These are phyloP conservation scores for Hypoxylon lienhwacheense DNA, from an alignment of 495 filamentous ascomycete genomes.

Conservation along the genomic window DNA sequence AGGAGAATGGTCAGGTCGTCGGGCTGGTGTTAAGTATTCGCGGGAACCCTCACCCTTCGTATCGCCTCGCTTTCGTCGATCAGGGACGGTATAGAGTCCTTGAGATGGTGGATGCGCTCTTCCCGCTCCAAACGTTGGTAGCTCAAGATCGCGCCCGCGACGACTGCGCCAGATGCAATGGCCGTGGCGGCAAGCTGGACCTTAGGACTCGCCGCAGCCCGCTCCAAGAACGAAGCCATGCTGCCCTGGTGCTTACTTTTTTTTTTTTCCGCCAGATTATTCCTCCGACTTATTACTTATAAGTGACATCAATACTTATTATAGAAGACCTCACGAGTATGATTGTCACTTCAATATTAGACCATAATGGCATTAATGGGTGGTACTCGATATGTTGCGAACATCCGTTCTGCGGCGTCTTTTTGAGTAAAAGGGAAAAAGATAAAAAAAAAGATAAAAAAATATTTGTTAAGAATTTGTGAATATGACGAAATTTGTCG, in stretches of 20 bases:
- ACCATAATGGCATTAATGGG: no score
- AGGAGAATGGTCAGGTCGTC: slow-evolving; percentile 15
- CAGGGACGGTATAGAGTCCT: slow-evolving; percentile 69
- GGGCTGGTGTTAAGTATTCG: background rate
- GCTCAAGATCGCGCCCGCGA: slow-evolving; percentile 70
- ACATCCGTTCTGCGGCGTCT: no score
- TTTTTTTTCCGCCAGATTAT: no score
- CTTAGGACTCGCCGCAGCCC: slow-evolving; percentile 41
- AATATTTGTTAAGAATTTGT: slow-evolving; percentile 5
- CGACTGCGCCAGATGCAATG: slow-evolving; percentile 71
- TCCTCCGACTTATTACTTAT: no score
- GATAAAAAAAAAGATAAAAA: background rate
- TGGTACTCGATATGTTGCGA: no score
- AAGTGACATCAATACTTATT: no score
- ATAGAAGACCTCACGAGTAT: no score
- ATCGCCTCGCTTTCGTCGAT: slow-evolving; percentile 39
- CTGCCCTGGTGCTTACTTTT: background rate
- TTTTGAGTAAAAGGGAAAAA: no score
- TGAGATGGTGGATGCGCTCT: slow-evolving; percentile 66
- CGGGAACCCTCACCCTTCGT: slow-evolving; percentile 35
- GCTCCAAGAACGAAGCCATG: slow-evolving; percentile 46
- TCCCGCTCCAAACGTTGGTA: slow-evolving; percentile 67
- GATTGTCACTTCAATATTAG: no score
- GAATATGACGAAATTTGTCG: slow-evolving; percentile 19
- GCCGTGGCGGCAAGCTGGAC: slow-evolving; percentile 75